Conservation (phyloP, 2,329 filamentous ascomycete species). For the Cladosporium sp. region DNA sequence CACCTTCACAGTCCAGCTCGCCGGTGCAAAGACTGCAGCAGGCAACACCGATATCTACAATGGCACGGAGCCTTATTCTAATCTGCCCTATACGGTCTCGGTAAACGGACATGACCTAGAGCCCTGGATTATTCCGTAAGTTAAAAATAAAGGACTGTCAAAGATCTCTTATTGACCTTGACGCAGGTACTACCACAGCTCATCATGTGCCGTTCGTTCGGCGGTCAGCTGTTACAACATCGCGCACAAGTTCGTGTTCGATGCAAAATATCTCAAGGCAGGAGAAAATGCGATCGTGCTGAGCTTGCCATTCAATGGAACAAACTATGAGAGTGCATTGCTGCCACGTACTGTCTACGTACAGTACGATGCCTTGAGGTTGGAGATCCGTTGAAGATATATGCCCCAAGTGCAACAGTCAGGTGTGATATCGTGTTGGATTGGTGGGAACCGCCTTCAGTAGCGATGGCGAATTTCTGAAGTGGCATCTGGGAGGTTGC, state of each 20-base stretch:
- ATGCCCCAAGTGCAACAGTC: neutral
- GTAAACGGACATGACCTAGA: constrained; percentile 49
- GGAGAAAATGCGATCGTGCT: constrained; percentile 59
- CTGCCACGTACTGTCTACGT: constrained; percentile 59
- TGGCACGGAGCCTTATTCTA: constrained; percentile 52
- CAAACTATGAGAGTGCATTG: constrained; percentile 59
- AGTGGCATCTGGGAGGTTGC: neutral
- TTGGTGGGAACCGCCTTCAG: neutral
- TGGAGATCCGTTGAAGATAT: constrained; percentile 49
- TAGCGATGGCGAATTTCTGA: neutral
- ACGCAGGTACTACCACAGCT: constrained; percentile 55
- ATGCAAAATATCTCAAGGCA: constrained; percentile 48
- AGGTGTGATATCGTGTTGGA: neutral
- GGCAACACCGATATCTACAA: constrained; percentile 64
- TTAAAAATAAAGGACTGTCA: constrained; percentile 14
- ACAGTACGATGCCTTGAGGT: constrained; percentile 64
- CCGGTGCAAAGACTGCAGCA: constrained; percentile 61
- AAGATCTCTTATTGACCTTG: constrained; percentile 8
- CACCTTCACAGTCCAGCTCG: constrained; percentile 63
- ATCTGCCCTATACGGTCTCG: constrained; percentile 54
- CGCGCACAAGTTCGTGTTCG: constrained; percentile 60
- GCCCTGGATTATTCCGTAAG: constrained; percentile 59
- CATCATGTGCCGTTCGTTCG: constrained; percentile 61
- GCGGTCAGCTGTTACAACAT: constrained; percentile 64
- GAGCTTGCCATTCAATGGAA: constrained; percentile 60